Base-by-base conservation (phyloP, 2,329 filamentous ascomycete genomes). In the Phoma herbarum region DNA sequence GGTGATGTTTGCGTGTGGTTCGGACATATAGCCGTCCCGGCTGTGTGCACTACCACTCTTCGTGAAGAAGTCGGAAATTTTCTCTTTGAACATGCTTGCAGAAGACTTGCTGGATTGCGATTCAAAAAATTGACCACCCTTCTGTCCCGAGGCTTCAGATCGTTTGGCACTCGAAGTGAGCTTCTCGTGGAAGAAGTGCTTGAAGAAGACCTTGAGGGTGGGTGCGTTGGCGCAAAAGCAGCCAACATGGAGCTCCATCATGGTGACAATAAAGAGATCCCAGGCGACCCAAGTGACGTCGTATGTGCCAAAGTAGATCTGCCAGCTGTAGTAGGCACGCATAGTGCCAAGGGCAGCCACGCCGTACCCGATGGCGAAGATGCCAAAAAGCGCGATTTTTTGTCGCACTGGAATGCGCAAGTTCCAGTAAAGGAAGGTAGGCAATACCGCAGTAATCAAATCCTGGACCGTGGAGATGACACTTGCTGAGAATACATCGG, bases 121-220 rank as follows among this genome's bases (percentile, higher is more conserved):
- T 10, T 41, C 46, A 18, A 29, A 52, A n/a, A 33, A n/a, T 8
- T 47, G 25, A 4, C n/a, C n/a, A 4, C n/a, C n/a, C 14, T 33
- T 49, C n/a, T 49, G 33, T 9, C 29, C 31, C 1, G 49, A 54
- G 11, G 8, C 20, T 2, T 14, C 14, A 1, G 52, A 53, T 11
- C 50, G 59, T 18, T 63, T 65, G 23, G 56, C 37, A 6, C 52
- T 53, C 14, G 59, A 64, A 2, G 56, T 62, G 31, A 72, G 50
- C 20, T 53, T 67, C 2, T 72, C 69, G 4, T 63, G 56, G 65
- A 75, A 67, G 62, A 69, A 69, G 42, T 70, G 64, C 31, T 64
- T 69, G 68, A 74, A 74, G 52, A 75, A 74, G n/a, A 74, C 66
- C 35, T 75, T 75, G 9, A 73, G 57, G 1, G 70, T 65, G 2